Evolutionary conservation across 169 alveolate genomes (phyloP), one percentile per base, ranked within the genome.

Genomic region (Plasmodium coatneyi): DNA sequence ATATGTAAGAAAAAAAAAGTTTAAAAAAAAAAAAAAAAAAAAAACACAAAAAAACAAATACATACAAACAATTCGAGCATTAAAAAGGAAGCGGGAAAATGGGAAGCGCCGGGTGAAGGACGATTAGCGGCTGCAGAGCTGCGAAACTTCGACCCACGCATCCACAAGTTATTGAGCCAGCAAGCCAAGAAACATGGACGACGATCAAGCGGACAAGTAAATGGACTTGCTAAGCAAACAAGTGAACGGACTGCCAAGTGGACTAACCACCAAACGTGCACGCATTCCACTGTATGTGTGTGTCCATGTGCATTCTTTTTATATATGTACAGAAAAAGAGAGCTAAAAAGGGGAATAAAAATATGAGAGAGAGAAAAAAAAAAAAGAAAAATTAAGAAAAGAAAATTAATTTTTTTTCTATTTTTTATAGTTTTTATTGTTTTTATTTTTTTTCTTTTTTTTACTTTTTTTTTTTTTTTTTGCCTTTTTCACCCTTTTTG

Each of bases 21-120:
- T 43, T 4, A 60, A 82, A 60, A 83, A 83, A 83, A 34, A 60
- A 82, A 60, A 83, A 83, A 83, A 83, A 70, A 66, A 56, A 83
- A n/a, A 83, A 60, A 22, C 66, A 49, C 16, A 10, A 25, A 34
- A 60, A 34, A 25, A 66, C 9, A 19, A 81, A 81, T 36, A 54
- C 32, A 49, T 28, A 54, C 12, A 32, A 32, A 43, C 25, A 60
- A 60, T 6, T 56, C 1, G 10, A 14, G 5, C 71, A 12, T 14
- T n/a, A 19, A 60, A 60, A 60, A 60, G 74, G 54, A 43, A 43
- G 54, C 14, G n/a, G 1, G 16, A 43, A 43, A 43, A 43, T 43
- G 54, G n/a, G 54, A 43, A n/a, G 54, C 54, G 54, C n/a, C 54
- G 54, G 54, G 54, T 43, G n/a, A 43, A 43, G 54, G 54, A 3